Evolutionary conservation across 306 rosid genomes (phyloP), one percentile per base, ranked within the genome.

Genomic region (Hippophae tibetana): DNA sequence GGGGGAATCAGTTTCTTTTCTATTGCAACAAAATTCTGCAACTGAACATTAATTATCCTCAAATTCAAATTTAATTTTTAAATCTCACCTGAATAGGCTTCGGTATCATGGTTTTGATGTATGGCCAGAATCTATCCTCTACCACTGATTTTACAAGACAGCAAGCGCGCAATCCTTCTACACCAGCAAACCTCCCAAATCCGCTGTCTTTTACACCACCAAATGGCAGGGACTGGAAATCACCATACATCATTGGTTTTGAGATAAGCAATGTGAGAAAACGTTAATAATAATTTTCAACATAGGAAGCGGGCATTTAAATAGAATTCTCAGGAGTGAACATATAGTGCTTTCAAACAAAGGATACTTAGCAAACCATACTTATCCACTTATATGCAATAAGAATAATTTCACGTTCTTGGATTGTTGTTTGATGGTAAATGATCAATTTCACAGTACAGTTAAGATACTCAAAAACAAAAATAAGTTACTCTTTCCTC

Each of bases 81-180:
- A 66, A 53, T 68, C 82, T 74, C 59, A 92, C 99, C 99, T 75
- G 92, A 66, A 92, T 81, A 67, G 93, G 93, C 81, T 86, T 88
- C 6, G 95, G 99, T 69, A 88, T 78, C 75, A 69, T 75, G 23
- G 95, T 88, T 72, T 85, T 84, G 60, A 92, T 62, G 66, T 70
- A 72, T 8, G 95, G 93, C 96, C 99, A 92, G 93, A 93, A 88
- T 71, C 96, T 79, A 75, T 92, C 95, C 81, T 92, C 99, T 7
- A 80, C 95, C 23, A 92, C 96, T 72, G 99, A 71, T 79, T 88
- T 88, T 62, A 86, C 90, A 31, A 88, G 90, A 80, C 99, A 92
- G 72, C 99, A 92, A 10, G 95, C 99, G 54, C 99, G 85, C 79
- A 92, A 63, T 60, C 99, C 99, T 77, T 92, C 96, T 5, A 75